Conservation (phyloP, 202 grass and related monocot genomes). For the Saccharum hybrid region DNA sequence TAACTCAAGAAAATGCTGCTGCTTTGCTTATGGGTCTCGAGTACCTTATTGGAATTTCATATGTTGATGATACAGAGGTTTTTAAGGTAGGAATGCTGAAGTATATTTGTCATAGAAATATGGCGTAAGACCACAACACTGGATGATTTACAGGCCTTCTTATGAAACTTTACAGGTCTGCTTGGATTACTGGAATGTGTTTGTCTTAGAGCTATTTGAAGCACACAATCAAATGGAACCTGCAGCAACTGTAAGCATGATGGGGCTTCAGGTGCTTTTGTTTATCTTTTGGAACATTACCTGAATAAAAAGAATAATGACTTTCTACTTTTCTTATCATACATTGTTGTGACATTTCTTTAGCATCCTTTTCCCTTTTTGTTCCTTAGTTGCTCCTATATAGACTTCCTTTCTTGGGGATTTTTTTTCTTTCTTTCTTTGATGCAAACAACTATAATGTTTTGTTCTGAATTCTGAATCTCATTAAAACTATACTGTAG, state of each 20-base stretch:
- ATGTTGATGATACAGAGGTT: slow-evolving; percentile 99
- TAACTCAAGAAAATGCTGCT: slow-evolving; percentile 78
- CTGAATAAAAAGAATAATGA: neutral
- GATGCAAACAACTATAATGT: slow-evolving; percentile 11
- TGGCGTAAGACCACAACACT: neutral
- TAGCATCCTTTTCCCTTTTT: neutral
- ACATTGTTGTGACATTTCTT: neutral
- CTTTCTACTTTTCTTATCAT: slow-evolving; percentile 8
- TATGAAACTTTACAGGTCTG: slow-evolving; percentile 71
- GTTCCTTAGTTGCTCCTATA: slow-evolving; percentile 19
- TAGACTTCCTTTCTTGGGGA: slow-evolving; percentile 10
- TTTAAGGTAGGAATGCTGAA: slow-evolving; percentile 72
- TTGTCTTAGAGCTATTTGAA: slow-evolving; percentile 97
- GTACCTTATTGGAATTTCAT: slow-evolving; percentile 96
- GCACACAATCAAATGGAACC: slow-evolving; percentile 89
- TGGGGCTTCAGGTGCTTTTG: slow-evolving; percentile 76
- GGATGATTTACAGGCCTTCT: slow-evolving; percentile 49
- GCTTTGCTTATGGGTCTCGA: slow-evolving; percentile 86
- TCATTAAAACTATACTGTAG: slow-evolving; percentile 40
- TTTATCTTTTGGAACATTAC: slow-evolving; percentile 16
- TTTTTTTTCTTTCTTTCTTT: slow-evolving; percentile 16
- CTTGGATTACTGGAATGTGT: slow-evolving; percentile 98
- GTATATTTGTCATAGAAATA: slow-evolving; percentile 25
- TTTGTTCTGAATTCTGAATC: slow-evolving; percentile 33
- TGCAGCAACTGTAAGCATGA: slow-evolving; percentile 83